A percentile compares a stretch with the other conserved stretches of the same genome.
These are phyloP conservation scores for Tarenaya hassleriana DNA, from an alignment of 345 rosid genomes.

Conservation along the genomic window DNA sequence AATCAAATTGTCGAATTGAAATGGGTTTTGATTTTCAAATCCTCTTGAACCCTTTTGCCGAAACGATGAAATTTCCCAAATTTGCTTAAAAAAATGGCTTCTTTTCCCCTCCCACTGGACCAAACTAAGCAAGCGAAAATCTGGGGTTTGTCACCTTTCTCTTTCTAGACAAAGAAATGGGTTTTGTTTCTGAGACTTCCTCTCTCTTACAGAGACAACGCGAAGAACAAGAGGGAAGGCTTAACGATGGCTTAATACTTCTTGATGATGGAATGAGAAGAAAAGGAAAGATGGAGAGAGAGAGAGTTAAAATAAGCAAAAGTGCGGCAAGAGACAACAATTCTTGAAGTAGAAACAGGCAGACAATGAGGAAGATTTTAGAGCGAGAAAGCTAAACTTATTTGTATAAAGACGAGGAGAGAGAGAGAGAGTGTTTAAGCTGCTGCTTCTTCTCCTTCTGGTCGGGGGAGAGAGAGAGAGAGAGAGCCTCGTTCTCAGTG, in stretches of 20 bases:
- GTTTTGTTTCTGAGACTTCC: slow-evolving; percentile 23
- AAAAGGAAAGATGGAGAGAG: slow-evolving; percentile 2
- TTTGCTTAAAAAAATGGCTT: slow-evolving; percentile 19
- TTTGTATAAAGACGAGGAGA: slow-evolving; percentile 27
- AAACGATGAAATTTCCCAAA: slow-evolving; percentile 1
- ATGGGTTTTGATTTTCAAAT: slow-evolving; percentile 23
- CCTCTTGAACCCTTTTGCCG: slow-evolving; percentile 14
- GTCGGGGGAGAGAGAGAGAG: too few species aligned
- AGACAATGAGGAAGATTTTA: slow-evolving; percentile 68
- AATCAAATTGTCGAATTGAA: slow-evolving; percentile 19
- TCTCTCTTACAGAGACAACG: slow-evolving; percentile 18
- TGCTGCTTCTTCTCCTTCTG: slow-evolving; percentile 33
- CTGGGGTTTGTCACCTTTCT: slow-evolving; percentile 19
- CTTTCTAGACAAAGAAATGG: slow-evolving; percentile 17
- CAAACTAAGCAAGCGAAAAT: slow-evolving; percentile 19
- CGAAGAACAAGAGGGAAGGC: slow-evolving; percentile 21
- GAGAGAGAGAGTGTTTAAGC: slow-evolving; percentile 27
- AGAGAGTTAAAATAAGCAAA: background rate
- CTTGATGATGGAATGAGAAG: slow-evolving; percentile 33
- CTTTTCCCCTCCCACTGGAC: slow-evolving; percentile 7
- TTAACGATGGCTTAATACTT: slow-evolving; percentile 44
- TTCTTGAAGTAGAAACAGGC: slow-evolving; percentile 19
- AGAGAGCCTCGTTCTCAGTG: slow-evolving; percentile 53
- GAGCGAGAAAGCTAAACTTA: slow-evolving; percentile 19
- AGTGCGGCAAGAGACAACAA: slow-evolving; percentile 19